Evolutionary conservation across 2,329 filamentous ascomycete genomes (phyloP).

Genomic region (Neofusicoccum parvum): DNA sequence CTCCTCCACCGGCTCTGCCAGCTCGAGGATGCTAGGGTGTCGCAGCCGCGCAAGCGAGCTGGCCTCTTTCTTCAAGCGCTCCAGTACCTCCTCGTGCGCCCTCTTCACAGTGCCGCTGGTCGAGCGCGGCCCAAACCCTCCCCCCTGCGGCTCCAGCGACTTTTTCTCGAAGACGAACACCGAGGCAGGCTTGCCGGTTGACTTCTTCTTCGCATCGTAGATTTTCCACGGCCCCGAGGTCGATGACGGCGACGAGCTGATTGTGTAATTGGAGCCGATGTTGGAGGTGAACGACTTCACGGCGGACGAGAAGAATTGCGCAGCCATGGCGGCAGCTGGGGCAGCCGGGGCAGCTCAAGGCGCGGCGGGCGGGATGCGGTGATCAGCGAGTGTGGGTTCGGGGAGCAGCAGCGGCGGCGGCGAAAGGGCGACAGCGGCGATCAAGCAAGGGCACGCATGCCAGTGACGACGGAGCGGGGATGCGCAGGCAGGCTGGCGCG

Average conservation of each 20-base stretch:
- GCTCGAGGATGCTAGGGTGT: constrained; percentile 88
- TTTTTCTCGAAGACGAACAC: constrained; percentile 96
- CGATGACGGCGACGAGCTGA: constrained; percentile 74
- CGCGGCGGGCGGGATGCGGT: neutral
- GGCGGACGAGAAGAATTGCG: constrained; percentile 78
- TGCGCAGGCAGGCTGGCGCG: constrained; percentile 2
- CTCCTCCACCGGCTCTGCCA: constrained; percentile 94
- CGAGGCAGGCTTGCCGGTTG: constrained; percentile 83
- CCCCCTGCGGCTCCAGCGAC: constrained; percentile 70
- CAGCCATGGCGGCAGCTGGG: constrained; percentile 60
- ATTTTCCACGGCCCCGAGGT: constrained; percentile 94
- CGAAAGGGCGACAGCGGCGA: constrained; percentile 15
- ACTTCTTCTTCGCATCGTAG: constrained; percentile 96
- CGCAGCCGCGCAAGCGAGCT: constrained; percentile 83
- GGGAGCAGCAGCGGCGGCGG: neutral
- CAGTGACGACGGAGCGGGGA: neutral
- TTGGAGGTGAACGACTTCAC: constrained; percentile 94
- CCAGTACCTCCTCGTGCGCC: constrained; percentile 84
- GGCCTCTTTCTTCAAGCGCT: constrained; percentile 88
- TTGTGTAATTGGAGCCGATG: constrained; percentile 87
- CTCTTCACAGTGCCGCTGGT: constrained; percentile 73
- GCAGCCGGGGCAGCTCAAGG: constrained; percentile 16
- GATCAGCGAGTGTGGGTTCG: constrained; percentile 32
- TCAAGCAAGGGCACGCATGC: constrained; percentile 19
- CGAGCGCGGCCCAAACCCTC: constrained; percentile 56